These are phyloP conservation scores for Astragalus membranaceus DNA, from an alignment of 306 rosid species.

Conservation along the genomic window DNA sequence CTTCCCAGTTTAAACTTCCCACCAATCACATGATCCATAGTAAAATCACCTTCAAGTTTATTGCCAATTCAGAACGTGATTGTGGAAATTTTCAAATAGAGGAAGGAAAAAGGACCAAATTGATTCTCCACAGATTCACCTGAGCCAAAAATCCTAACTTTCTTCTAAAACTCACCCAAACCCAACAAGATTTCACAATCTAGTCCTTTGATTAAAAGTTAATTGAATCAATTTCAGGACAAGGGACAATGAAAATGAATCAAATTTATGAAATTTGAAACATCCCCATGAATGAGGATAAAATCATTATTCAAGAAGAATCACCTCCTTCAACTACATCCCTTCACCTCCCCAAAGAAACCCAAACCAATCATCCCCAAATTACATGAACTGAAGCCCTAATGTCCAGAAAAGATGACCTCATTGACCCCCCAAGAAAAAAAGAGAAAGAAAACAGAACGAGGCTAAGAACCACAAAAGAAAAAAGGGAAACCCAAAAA, in stretches of 20 bases:
- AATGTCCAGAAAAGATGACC: background rate
- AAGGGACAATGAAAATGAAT: constrained; percentile 6
- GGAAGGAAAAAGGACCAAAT: constrained; percentile 7
- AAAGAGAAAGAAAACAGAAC: constrained; percentile 2
- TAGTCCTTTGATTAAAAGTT: background rate
- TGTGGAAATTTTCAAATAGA: constrained; percentile 33
- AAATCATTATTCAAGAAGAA: constrained; percentile 21
- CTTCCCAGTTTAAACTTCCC: constrained; percentile 92
- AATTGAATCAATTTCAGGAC: background rate
- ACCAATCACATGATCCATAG: constrained; percentile 92
- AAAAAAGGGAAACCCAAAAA: background rate
- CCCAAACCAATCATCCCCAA: constrained; percentile 21
- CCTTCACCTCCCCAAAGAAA: constrained; percentile 14
- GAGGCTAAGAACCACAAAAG: background rate
- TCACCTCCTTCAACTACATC: constrained; percentile 25
- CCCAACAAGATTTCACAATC: constrained; percentile 24
- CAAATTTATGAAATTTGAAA: constrained; percentile 7
- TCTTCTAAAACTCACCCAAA: constrained; percentile 26
- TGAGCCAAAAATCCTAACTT: constrained; percentile 22
- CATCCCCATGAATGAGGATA: constrained; percentile 39
- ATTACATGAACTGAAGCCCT: constrained; percentile 14
- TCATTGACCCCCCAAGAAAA: constrained; percentile 19
- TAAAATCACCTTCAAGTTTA: constrained; percentile 40
- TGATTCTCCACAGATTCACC: constrained; percentile 33
- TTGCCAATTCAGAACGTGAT: constrained; percentile 35